Conservation (phyloP, 1,139 yeast species). For the Lodderomyces margitis region DNA sequence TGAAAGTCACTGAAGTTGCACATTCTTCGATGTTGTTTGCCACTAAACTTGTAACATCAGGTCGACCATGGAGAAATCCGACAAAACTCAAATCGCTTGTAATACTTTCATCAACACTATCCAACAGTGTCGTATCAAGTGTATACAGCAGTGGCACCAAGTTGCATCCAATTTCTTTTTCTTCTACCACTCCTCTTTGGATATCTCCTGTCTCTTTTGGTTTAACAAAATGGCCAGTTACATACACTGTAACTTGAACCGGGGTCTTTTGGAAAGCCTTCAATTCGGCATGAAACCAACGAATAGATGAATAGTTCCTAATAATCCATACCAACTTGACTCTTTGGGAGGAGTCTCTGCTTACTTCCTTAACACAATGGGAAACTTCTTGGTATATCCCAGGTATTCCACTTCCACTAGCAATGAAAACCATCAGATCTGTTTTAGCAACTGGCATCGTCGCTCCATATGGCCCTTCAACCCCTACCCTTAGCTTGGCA, state of each 20-base stretch:
- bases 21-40: conserved; percentile 27
- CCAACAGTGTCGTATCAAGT: no score
- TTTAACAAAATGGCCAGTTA: conserved; percentile 19
- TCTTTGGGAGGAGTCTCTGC: not conserved
- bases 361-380: conserved; percentile 19
- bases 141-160: not conserved
- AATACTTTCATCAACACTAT: not conserved
- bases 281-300: conserved; percentile 38
- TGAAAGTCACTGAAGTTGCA: conserved; percentile 38
- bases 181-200: not conserved
- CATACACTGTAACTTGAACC: conserved; percentile 29
- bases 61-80: conserved; percentile 33
- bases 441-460: conserved; percentile 28
- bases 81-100: conserved; percentile 14
- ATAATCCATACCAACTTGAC: conserved; percentile 19
- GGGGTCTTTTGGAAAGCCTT: conserved; percentile 22
- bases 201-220: not conserved
- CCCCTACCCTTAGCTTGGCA: conserved; percentile 29
- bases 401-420: conserved; percentile 46
- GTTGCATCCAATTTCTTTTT: not conserved
- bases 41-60: conserved; percentile 27
- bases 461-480: conserved; percentile 46
- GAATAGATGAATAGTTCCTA: conserved; percentile 30
- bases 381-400: conserved; percentile 41
- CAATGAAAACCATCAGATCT: conserved; percentile 40